phyloP scores from a whole-genome alignment of 1,139 yeast genomes.

The Casaregolazyma lundiana region DNA sequence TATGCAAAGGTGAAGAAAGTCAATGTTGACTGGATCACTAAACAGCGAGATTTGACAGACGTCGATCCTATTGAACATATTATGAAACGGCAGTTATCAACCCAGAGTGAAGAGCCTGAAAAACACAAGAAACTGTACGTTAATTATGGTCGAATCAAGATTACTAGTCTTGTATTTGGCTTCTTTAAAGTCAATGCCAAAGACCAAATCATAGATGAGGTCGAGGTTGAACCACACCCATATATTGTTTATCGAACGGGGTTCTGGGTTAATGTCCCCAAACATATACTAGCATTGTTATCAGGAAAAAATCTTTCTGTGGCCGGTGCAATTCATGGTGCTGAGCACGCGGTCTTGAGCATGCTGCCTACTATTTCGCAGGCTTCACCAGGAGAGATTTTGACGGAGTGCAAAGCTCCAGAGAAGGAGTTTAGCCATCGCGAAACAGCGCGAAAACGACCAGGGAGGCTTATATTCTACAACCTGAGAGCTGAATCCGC shows the following conservation, averaged over 20 bases:
- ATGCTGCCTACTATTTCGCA: slow-evolving; percentile 62
- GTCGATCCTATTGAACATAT: slow-evolving; percentile 58
- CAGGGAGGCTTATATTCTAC: slow-evolving; percentile 78
- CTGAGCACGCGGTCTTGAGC: slow-evolving; percentile 84
- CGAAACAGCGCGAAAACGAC: slow-evolving; percentile 65
- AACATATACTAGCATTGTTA: slow-evolving; percentile 53
- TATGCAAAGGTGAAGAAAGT: slow-evolving; percentile 84
- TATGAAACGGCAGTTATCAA: slow-evolving; percentile 7
- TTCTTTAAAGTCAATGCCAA: slow-evolving; percentile 78
- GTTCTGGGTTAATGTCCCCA: slow-evolving; percentile 85
- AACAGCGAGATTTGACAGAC: slow-evolving; percentile 87
- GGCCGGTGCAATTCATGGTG: slow-evolving; percentile 96
- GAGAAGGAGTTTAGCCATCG: slow-evolving; percentile 84
- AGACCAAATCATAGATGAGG: slow-evolving; percentile 80
- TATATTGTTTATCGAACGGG: slow-evolving; percentile 67
- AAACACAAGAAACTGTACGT: neutral
- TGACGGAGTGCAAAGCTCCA: slow-evolving; percentile 95
- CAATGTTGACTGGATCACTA: slow-evolving; percentile 89
- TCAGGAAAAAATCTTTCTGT: slow-evolving; percentile 53
- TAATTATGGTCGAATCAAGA: slow-evolving; percentile 60
- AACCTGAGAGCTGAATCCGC: slow-evolving; percentile 53
- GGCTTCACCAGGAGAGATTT: slow-evolving; percentile 66
- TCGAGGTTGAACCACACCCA: slow-evolving; percentile 90
- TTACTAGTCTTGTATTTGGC: slow-evolving; percentile 81
- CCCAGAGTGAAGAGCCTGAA: neutral